Percentiles rank a stretch among this genome's conserved stretches.
Evolutionary conservation across 805 yeast species (phyloP).

Genomic region (Starmera caribaea): DNA sequence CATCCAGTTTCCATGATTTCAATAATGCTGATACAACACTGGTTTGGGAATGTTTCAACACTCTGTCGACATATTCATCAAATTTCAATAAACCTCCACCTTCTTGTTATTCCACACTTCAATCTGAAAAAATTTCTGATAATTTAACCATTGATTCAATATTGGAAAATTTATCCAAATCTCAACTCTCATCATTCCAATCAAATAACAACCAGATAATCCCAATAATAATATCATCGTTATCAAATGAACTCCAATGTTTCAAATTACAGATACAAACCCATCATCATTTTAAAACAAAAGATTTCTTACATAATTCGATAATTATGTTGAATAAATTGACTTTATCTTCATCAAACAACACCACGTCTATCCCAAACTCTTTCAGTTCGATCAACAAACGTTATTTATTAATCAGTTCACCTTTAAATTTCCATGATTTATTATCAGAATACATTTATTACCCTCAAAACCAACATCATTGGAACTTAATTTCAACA

Average conservation of each 20-base stretch:
- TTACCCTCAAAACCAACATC: conserved; percentile 26
- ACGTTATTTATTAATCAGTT: conserved; percentile 37
- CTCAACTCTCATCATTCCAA: conserved; percentile 1
- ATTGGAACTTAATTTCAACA: conserved; percentile 36
- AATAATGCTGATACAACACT: too few relatives aligned
- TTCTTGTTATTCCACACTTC: conserved; percentile 21
- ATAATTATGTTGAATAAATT: conserved; percentile 42
- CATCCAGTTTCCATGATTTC: too few relatives aligned
- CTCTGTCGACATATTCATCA: conserved; percentile 34
- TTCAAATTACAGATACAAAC: conserved; percentile 6
- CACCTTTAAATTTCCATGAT: conserved; percentile 42
- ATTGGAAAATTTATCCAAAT: conserved; percentile 6
- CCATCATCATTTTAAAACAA: conserved; percentile 18
- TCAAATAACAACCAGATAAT: conserved; percentile 1
- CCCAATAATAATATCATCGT: conserved; percentile 5
- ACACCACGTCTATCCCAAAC: too few relatives aligned
- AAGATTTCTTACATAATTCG: conserved; percentile 39
- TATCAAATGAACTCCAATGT: conserved; percentile 18
- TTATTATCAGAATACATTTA: conserved; percentile 37
- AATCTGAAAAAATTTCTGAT: conserved; percentile 3
- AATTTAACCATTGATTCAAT: conserved; percentile 1
- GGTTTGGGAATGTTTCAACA: not conserved
- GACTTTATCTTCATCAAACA: conserved; percentile 7
- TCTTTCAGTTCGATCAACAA: conserved; percentile 18
- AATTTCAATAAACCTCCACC: conserved; percentile 32